Evolutionary conservation across 106 monocot species (phyloP).

Genomic region (Dendrobium chrysotoxum): DNA sequence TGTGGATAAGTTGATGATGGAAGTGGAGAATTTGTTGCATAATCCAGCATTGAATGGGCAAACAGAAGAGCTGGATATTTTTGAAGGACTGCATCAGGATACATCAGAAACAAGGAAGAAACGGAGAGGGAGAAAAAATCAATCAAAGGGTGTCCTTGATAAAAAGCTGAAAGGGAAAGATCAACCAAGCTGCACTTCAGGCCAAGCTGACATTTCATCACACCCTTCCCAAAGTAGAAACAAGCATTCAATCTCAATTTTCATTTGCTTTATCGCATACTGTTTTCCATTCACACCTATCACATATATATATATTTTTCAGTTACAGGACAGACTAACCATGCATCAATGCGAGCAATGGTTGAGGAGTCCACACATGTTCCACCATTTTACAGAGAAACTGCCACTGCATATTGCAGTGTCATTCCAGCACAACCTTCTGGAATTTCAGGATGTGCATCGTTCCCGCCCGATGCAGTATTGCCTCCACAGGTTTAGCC

Average conservation of each 20-base stretch:
- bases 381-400: conserved; percentile 24
- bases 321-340: conserved; percentile 26
- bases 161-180: conserved; percentile 24
- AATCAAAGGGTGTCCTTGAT: conserved; percentile 17
- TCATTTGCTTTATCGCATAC: not conserved
- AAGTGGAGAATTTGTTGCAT: conserved; percentile 35
- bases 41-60: conserved; percentile 20
- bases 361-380: conserved; percentile 30
- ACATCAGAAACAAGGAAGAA: conserved; percentile 16
- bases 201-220: not conserved
- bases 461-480: conserved; percentile 32
- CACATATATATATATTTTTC: not conserved
- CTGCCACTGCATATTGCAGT: conserved; percentile 23
- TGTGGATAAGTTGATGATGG: conserved; percentile 32
- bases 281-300: not conserved
- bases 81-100: conserved; percentile 15
- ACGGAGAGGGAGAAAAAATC: conserved; percentile 20
- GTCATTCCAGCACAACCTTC: conserved; percentile 17
- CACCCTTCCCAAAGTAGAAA: conserved; percentile 23
- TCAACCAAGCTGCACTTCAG: conserved; percentile 16
- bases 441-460: conserved; percentile 16
- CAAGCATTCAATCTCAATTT: not conserved
- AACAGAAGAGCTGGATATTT: conserved; percentile 11
- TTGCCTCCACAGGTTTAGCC: conserved; percentile 39
- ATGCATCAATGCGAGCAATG: conserved; percentile 12